Percentiles rank a stretch among this genome's conserved stretches.
Evolutionary conservation across 83 land plant species (phyloP).

Genomic region (Diphasiastrum complanatum): DNA sequence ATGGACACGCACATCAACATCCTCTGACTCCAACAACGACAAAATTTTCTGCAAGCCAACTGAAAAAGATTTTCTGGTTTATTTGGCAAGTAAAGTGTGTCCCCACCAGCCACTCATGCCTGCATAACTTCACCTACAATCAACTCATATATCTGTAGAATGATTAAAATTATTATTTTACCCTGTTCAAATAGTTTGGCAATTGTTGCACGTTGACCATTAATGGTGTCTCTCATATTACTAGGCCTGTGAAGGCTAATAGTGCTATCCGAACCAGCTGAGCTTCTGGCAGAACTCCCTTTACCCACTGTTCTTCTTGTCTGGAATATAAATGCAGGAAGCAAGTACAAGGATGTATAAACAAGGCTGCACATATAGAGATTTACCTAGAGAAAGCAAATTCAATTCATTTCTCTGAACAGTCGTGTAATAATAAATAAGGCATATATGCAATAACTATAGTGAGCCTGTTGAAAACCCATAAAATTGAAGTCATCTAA

Average conservation of each 20-base stretch:
- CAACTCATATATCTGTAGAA: no score
- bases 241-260: conserved; percentile 22
- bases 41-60: conserved; percentile 89
- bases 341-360: background rate
- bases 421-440: no score
- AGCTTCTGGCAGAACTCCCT: conserved; percentile 25
- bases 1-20: conserved; percentile 79
- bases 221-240: conserved; percentile 32
- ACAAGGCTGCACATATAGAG: background rate
- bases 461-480: no score
- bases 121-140: no score
- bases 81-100: no score
- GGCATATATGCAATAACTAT: no score
- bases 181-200: conserved; percentile 41
- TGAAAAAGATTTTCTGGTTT: no score
- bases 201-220: conserved; percentile 37
- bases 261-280: conserved; percentile 31
- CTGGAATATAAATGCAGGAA: conserved; percentile 6
- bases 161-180: no score
- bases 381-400: background rate
- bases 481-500: no score
- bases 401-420: background rate
- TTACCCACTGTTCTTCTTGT: conserved; percentile 19
- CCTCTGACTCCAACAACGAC: conserved; percentile 78
- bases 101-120: no score